Evolutionary conservation across 225 moss, liverwort and hornwort genomes (phyloP), one percentile per base, ranked within the genome.

Genomic region (Takakia lepidozioides): DNA sequence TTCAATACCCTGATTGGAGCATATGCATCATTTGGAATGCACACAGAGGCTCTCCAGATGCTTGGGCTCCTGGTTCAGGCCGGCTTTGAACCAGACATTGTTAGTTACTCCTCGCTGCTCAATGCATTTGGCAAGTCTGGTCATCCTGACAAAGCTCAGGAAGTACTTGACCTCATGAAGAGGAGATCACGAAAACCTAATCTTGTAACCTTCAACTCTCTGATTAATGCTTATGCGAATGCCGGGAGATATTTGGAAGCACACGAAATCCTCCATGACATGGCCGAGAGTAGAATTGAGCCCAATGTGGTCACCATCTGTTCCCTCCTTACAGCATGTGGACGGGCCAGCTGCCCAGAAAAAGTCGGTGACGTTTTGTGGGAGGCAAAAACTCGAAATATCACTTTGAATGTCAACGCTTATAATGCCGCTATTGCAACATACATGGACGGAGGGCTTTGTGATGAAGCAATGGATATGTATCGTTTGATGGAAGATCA

Each of bases 301-400:
- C 98, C 83, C 20, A 87, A 87, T 45, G 87, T 73, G 19, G 82
- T 98, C 19, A 98, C 98, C 19, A 78, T 98, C 2, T 98, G 91
- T 80, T 87, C 87, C 17, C 55, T 98, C 23, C 69, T 98, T 54
- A 63, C 81, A 26, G 98, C 76, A 22, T 91, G 90, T 60, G 82
- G 78, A 19, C 82, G 76, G 50, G 69, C 60, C 46, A 71, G 76
- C 37, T 70, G 70, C 27, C 52, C 78, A 2, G 81, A 79, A 47
- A 80, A 67, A 72, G 69, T 87, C 41, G 50, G 50, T 19, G 74
- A 69, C 57, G 66, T 87, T 18, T 82, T 98, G 20, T 75, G 69
- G 35, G 65, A 76, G 50, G 98, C 98, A 21, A 69, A 52, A 15
- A 49, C 59, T 26, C 75, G 91, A 20, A 66, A 62, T 15, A 76